Base-by-base conservation (phyloP, 2,329 filamentous ascomycete species). In the Tetracladium maxilliforme region DNA sequence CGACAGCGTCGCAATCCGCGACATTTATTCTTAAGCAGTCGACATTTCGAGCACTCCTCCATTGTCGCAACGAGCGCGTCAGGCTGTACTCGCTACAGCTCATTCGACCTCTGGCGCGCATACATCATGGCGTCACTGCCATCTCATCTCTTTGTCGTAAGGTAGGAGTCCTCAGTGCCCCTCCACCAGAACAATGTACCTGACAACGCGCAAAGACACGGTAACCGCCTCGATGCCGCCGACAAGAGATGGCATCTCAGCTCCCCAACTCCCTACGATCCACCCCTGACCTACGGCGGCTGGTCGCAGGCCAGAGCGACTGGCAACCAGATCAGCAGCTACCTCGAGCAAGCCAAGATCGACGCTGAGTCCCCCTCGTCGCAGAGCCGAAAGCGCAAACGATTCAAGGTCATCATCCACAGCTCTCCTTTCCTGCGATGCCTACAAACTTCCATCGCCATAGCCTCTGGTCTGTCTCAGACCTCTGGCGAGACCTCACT, bases 211-310 rank as follows among this genome's bases (percentile, higher is more conserved):
- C 27, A 20, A 30, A 75, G 90, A 52, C 90, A 98, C 51, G 90
- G 90, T 43, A 81, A 86, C 40, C 78, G 90, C 38, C 75, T 98
- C 30, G 90, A 98, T 49, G 83, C 83, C 28, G 84, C 86, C 33
- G 86, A 98, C 61, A 84, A 86, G 47, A 72, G 82, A 49, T 98
- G 90, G 90, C 83, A 94, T 49, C 65, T 93, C 27, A 79, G 80
- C 16, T 93, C 90, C 6, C 80, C 86, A 2, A 86, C 83, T 6
- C 90, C 90, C 3, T 98, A 95, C 58, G 87, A 98, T 37, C 82
- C 90, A 36, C 90, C 90, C 24, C 63, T 98, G 30, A 93, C 86
- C 4, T 95, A 94, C 45, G 81, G 82, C 38, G 90, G 90, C 35
- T 94, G 90, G 79, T 70, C 76, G 10, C 90, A 95, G 50, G 76